A percentile compares a stretch with the other conserved stretches of the same genome.
These are phyloP conservation scores for Aaosphaeria pasadenensis DNA, from an alignment of 2,329 filamentous ascomycete species.

Conservation along the genomic window DNA sequence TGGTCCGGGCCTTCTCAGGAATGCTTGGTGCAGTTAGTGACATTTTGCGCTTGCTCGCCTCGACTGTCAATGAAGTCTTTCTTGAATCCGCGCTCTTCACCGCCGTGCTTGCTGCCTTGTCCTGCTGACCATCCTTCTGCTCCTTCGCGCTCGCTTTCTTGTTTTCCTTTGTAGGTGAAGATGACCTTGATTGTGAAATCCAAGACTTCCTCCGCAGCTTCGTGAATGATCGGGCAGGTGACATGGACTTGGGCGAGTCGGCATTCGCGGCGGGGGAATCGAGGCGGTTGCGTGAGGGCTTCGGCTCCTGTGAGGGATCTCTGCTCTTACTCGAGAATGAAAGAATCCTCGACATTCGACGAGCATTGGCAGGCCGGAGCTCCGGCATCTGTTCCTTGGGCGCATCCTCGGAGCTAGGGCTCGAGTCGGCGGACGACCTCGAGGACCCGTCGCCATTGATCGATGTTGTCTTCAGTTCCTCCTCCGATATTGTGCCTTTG, in stretches of 20 bases:
- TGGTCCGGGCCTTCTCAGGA: constrained; percentile 25
- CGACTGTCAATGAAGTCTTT: constrained; percentile 14
- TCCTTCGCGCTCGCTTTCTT: background rate
- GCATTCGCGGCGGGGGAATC: constrained; percentile 23
- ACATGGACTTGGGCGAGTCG: constrained; percentile 18
- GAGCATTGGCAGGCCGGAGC: constrained; percentile 30
- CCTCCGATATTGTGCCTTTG: constrained; percentile 28
- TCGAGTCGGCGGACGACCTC: constrained; percentile 44
- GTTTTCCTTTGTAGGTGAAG: constrained; percentile 19
- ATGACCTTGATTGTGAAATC: constrained; percentile 23
- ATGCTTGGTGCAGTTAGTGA: constrained; percentile 22
- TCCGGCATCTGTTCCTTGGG: constrained; percentile 30
- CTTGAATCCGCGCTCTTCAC: constrained; percentile 9
- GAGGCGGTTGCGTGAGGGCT: constrained; percentile 23
- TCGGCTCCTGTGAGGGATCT: constrained; percentile 29
- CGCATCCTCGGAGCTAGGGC: constrained; percentile 40
- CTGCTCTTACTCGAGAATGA: constrained; percentile 33
- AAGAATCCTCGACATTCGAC: constrained; percentile 34
- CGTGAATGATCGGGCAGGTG: constrained; percentile 30
- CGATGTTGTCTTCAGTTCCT: constrained; percentile 23
- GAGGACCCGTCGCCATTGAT: constrained; percentile 28
- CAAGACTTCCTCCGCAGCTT: constrained; percentile 37
- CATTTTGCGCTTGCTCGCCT: constrained; percentile 24
- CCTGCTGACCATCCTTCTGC: background rate
- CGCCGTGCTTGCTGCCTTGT: background rate